A percentile compares a stretch with the other conserved stretches of the same genome.
These are phyloP conservation scores for Mucor irregularis DNA, from an alignment of 371 early-diverging fungal species.

Conservation along the genomic window DNA sequence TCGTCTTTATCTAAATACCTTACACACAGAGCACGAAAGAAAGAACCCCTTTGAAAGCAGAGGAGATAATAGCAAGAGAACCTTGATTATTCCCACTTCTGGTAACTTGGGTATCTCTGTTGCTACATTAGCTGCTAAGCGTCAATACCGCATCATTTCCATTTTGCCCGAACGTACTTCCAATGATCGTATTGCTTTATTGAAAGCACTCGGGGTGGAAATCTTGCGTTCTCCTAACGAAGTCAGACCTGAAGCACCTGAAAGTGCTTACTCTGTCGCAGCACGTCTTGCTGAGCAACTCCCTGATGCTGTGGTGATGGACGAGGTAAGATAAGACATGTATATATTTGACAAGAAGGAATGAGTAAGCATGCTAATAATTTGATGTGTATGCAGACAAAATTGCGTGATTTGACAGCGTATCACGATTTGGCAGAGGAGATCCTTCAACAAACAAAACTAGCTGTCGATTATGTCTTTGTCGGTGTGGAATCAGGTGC, in stretches of 20 bases:
- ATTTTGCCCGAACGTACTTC: constrained; percentile 77
- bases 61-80: constrained; percentile 31
- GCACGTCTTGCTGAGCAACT: constrained; percentile 58
- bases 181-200: constrained; percentile 66
- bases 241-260: constrained; percentile 71
- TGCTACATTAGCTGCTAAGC: constrained; percentile 48
- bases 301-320: constrained; percentile 61
- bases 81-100: constrained; percentile 71
- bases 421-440: constrained; percentile 63
- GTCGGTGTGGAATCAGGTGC: constrained; percentile 77
- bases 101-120: constrained; percentile 66
- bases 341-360: background rate
- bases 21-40: constrained; percentile 12
- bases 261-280: constrained; percentile 72
- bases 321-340: constrained; percentile 54
- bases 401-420: constrained; percentile 17
- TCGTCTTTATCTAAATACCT: no score
- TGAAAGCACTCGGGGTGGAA: constrained; percentile 78
- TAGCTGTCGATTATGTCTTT: constrained; percentile 63
- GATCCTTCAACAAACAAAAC: constrained; percentile 62
- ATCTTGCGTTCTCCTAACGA: constrained; percentile 78
- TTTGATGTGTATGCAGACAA: constrained; percentile 11
- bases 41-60: constrained; percentile 13
- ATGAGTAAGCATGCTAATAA: background rate
- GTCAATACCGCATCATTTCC: constrained; percentile 56